These are phyloP conservation scores for Phyllosticta paracitricarpa DNA, from an alignment of 2,329 filamentous ascomycete species.

Conservation along the genomic window DNA sequence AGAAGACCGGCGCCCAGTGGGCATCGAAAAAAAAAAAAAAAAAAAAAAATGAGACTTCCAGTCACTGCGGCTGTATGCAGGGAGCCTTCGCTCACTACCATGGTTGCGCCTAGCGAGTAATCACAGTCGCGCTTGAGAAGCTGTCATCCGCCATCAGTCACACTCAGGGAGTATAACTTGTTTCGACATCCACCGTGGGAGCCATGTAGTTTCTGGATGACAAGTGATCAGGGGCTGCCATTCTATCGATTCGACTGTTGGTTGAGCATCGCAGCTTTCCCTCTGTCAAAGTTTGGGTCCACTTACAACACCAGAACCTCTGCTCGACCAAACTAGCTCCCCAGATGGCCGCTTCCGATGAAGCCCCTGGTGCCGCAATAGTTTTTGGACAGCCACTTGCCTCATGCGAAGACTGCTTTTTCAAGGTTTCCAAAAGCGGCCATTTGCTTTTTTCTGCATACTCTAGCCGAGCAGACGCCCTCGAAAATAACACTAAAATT, in stretches of 20 bases:
- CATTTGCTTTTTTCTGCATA: neutral
- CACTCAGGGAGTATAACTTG: no score
- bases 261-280: neutral
- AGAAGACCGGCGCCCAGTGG: neutral
- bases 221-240: neutral
- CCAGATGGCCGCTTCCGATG: neutral
- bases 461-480: neutral
- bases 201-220: neutral
- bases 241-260: neutral
- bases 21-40: no score
- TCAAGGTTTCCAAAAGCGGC: neutral
- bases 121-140: no score
- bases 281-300: neutral
- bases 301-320: neutral
- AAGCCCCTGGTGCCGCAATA: neutral
- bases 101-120: no score
- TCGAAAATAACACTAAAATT: neutral
- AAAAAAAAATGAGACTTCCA: no score
- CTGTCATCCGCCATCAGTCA: no score
- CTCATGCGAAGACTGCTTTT: neutral
- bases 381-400: neutral
- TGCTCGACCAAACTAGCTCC: neutral
- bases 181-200: no score
- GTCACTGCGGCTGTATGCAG: no score
- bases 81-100: no score